phyloP scores from a whole-genome alignment of 163 green algal species.

The Scenedesmus sp. region DNA sequence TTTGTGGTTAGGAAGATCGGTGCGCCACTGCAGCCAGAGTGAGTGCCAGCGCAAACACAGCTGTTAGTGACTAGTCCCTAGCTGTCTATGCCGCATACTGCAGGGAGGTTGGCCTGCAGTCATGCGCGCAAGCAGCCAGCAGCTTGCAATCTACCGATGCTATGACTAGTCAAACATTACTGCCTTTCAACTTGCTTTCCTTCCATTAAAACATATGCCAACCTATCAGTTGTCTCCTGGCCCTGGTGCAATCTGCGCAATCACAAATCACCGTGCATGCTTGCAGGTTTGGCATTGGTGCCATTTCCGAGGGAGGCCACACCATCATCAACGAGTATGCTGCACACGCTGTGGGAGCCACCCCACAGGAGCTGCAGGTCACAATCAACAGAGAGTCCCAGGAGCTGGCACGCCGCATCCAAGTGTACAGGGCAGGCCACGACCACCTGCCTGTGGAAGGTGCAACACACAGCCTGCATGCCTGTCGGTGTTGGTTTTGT shows the following conservation, averaged over 20 bases:
- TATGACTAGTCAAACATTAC: not conserved
- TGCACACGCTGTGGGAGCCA: conserved; percentile 33
- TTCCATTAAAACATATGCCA: not conserved
- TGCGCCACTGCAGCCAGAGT: conserved; percentile 41
- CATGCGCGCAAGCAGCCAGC: not conserved
- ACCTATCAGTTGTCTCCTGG: not conserved
- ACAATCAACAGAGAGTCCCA: not conserved
- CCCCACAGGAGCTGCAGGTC: conserved; percentile 14
- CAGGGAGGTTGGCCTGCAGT: not conserved
- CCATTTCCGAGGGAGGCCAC: conserved; percentile 38
- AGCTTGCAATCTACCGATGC: not conserved
- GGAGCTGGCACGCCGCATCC: conserved; percentile 32
- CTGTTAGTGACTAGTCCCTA: no score
- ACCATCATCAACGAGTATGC: conserved; percentile 21
- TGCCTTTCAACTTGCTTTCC: not conserved
- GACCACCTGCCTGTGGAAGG: conserved; percentile 8
- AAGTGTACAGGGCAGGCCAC: conserved; percentile 9
- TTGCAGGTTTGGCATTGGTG: conserved; percentile 46
- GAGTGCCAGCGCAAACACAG: not conserved
- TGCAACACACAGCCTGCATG: not conserved
- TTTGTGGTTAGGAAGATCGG: conserved; percentile 49
- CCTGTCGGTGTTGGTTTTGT: not conserved
- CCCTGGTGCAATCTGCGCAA: not conserved
- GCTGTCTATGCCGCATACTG: not conserved
- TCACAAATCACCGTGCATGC: not conserved